phyloP scores from a whole-genome alignment of 192 early-diverging fungal species.

The Coemansia sp. region DNA sequence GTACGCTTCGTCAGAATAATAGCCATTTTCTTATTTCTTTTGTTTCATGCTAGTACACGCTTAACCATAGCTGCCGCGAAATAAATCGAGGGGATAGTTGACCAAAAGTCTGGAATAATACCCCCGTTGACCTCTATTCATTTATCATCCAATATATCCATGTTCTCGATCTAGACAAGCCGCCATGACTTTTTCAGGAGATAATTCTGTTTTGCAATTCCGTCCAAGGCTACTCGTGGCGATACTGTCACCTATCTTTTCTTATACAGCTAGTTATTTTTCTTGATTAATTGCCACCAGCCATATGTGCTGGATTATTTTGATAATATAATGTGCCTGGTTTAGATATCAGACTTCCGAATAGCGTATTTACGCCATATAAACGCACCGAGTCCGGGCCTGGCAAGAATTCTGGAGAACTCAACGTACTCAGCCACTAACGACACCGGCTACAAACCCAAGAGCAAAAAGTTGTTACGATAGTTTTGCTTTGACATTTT shows the following conservation, averaged over 20 bases:
- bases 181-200: background rate
- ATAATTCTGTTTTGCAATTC: too few relatives aligned
- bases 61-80: background rate
- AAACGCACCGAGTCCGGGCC: background rate
- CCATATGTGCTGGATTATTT: background rate
- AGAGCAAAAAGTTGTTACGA: conserved; percentile 2
- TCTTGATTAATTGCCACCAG: too few relatives aligned
- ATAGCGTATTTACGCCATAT: background rate
- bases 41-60: background rate
- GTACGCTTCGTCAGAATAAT: conserved; percentile 16
- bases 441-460: background rate
- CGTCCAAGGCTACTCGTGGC: too few relatives aligned
- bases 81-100: background rate
- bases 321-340: background rate
- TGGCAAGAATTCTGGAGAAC: background rate
- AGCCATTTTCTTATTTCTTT: background rate
- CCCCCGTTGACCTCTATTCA: background rate
- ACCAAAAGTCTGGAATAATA: background rate
- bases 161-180: background rate
- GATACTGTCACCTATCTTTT: too few relatives aligned
- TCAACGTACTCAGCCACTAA: background rate
- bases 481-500: conserved; percentile 14
- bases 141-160: conserved; percentile 1
- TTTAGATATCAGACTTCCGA: background rate
- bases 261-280: too few relatives aligned